Conservation (phyloP, 345 rosid genomes). For the Raphanus raphanistrum region DNA sequence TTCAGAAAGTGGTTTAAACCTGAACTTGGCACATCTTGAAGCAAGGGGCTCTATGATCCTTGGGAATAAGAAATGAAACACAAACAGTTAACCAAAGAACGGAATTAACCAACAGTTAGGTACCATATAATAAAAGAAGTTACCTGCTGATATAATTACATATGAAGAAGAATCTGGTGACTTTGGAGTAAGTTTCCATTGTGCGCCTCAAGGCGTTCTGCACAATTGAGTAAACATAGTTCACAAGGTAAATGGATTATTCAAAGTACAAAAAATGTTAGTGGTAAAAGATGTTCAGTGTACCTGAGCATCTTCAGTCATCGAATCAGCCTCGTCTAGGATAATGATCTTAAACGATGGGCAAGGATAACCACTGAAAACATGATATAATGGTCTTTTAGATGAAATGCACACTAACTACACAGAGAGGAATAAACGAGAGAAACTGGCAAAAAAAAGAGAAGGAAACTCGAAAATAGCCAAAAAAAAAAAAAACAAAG, state of each 20-base stretch:
- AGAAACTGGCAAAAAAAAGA: not conserved
- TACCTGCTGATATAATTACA: conserved; percentile 98
- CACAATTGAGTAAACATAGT: not conserved
- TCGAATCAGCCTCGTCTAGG: conserved; percentile 96
- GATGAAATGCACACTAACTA: not conserved
- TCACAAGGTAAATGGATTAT: not conserved
- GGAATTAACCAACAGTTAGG: not conserved
- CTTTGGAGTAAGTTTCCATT: conserved; percentile 95
- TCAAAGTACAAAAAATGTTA: not conserved
- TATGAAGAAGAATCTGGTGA: conserved; percentile 91
- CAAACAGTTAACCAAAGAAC: not conserved
- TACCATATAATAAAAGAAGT: conserved; percentile 4
- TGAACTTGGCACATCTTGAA: conserved; percentile 98
- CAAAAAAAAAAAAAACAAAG: not conserved
- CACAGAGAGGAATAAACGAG: not conserved
- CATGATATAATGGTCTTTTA: conserved; percentile 1
- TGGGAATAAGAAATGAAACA: conserved; percentile 22
- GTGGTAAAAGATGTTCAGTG: conserved; percentile 3
- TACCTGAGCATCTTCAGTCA: conserved; percentile 99
- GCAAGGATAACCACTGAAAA: conserved; percentile 78
- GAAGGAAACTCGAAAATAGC: not conserved
- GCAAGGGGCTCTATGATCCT: conserved; percentile 99
- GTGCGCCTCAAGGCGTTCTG: conserved; percentile 96
- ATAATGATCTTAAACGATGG: conserved; percentile 90
- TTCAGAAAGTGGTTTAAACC: conserved; percentile 95